A percentile compares a stretch with the other conserved stretches of the same genome.
These are phyloP conservation scores for Pilobolus umbonatus DNA, from an alignment of 192 early-diverging fungal genomes.

Conservation along the genomic window DNA sequence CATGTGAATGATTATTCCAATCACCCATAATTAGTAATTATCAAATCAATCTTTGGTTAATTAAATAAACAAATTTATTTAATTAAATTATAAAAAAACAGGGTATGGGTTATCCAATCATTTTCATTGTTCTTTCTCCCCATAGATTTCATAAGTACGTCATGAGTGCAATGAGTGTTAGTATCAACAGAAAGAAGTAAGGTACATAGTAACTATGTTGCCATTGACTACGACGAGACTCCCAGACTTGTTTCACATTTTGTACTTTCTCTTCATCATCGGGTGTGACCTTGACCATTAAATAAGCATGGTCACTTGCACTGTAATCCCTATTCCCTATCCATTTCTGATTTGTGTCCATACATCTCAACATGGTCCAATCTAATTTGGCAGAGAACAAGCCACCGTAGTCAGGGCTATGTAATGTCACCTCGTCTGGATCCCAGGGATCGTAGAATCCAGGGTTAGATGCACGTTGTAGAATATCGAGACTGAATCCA, in stretches of 20 bases:
- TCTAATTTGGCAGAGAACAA: conserved; percentile 68
- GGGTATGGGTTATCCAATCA: too few relatives aligned
- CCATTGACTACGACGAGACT: conserved; percentile 4
- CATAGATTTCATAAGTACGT: too few relatives aligned
- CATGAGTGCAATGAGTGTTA: conserved; percentile 2
- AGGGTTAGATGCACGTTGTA: conserved; percentile 57
- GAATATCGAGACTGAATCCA: conserved; percentile 41
- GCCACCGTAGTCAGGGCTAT: conserved; percentile 57
- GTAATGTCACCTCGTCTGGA: conserved; percentile 57
- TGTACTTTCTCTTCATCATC: conserved; percentile 4
- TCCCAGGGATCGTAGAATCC: conserved; percentile 75
- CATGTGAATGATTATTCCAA: too few relatives aligned
- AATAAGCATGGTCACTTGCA: conserved; percentile 68
- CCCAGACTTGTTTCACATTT: conserved; percentile 2
- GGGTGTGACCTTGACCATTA: conserved; percentile 48
- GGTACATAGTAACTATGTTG: conserved; percentile 7
- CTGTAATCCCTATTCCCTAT: conserved; percentile 63
- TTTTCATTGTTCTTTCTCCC: too few relatives aligned
- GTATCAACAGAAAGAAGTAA: conserved; percentile 1
- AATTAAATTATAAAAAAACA: too few relatives aligned
- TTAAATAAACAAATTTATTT: not conserved
- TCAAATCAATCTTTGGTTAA: not conserved
- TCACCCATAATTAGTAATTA: too few relatives aligned
- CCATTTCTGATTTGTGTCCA: conserved; percentile 43
- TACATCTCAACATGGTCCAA: conserved; percentile 60